These are phyloP conservation scores for Blastocystis sp. DNA, from an alignment of 352 stramenopile genomes.

Conservation along the genomic window DNA sequence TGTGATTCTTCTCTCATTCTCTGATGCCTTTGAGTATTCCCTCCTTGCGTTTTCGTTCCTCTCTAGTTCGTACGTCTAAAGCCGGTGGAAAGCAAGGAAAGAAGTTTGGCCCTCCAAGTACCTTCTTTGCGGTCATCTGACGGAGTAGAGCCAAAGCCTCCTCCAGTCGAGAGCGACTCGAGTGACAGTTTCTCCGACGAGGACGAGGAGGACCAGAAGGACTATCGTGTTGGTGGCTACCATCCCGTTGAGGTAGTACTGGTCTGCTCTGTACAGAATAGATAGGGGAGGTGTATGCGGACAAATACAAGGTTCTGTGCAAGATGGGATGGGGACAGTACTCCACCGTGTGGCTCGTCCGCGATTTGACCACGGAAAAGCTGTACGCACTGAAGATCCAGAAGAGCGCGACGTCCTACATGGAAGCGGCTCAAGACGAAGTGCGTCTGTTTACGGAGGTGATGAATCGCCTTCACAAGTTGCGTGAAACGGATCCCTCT, in stretches of 20 bases:
- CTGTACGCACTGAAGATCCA: constrained; percentile 72
- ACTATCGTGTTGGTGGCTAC: constrained; percentile 92
- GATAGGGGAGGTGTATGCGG: constrained; percentile 78
- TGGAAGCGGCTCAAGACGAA: constrained; percentile 91
- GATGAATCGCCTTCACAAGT: neutral
- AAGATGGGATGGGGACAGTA: constrained; percentile 99
- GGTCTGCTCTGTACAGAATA: constrained; percentile 57
- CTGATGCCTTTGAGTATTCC: no score
- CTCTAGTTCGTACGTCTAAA: no score
- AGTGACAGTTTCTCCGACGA: constrained; percentile 62
- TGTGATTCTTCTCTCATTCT: no score
- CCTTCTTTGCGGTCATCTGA: neutral
- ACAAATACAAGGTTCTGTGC: constrained; percentile 83
- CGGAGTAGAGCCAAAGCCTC: neutral
- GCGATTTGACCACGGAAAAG: constrained; percentile 68
- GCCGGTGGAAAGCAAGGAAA: neutral
- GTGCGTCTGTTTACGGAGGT: constrained; percentile 42
- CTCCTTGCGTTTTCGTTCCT: no score
- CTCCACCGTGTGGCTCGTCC: constrained; percentile 96
- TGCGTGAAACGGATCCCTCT: constrained; percentile 35
- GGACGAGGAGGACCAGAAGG: constrained; percentile 82
- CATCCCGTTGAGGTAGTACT: constrained; percentile 79
- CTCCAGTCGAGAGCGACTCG: neutral
- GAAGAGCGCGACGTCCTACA: constrained; percentile 92
- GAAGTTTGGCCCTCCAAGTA: neutral